Conservation (phyloP, 75 land plant species). For the Cupressus sempervirens region DNA sequence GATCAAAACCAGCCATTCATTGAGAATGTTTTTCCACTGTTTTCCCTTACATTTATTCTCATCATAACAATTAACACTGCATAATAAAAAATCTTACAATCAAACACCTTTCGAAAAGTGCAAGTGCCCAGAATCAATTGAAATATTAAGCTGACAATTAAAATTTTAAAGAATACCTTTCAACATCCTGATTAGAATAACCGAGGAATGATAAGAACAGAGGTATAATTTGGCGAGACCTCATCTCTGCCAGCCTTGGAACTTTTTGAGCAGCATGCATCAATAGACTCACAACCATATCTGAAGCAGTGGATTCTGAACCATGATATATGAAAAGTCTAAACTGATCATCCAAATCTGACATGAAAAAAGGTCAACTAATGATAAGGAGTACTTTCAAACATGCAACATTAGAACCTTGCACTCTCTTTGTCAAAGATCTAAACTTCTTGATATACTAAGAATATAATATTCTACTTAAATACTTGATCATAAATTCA, state of each 20-base stretch:
- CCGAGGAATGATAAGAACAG: conserved; percentile 80
- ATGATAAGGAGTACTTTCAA: not conserved
- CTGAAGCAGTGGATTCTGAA: conserved; percentile 52
- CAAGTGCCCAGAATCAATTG: not conserved
- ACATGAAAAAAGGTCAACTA: not conserved
- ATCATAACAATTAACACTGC: conserved; percentile 40
- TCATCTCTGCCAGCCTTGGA: conserved; percentile 51
- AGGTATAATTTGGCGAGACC: conserved; percentile 62
- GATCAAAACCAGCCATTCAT: conserved; percentile 79
- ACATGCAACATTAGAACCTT: not conserved
- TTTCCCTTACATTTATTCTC: conserved; percentile 40
- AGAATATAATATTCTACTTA: not conserved
- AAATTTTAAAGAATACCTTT: conserved; percentile 25
- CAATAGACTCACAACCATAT: conserved; percentile 44
- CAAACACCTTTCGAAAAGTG: not conserved
- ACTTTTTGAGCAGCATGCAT: conserved; percentile 63
- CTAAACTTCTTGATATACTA: not conserved
- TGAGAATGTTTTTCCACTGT: conserved; percentile 75
- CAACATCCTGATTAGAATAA: conserved; percentile 24
- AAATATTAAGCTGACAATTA: not conserved
- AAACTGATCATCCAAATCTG: conserved; percentile 36
- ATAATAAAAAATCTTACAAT: conserved; percentile 7
- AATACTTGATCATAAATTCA: not conserved
- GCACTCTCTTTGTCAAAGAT: not conserved
- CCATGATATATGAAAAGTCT: conserved; percentile 20